These are phyloP conservation scores for Malus fusca DNA, from an alignment of 306 rosid species.

Conservation along the genomic window DNA sequence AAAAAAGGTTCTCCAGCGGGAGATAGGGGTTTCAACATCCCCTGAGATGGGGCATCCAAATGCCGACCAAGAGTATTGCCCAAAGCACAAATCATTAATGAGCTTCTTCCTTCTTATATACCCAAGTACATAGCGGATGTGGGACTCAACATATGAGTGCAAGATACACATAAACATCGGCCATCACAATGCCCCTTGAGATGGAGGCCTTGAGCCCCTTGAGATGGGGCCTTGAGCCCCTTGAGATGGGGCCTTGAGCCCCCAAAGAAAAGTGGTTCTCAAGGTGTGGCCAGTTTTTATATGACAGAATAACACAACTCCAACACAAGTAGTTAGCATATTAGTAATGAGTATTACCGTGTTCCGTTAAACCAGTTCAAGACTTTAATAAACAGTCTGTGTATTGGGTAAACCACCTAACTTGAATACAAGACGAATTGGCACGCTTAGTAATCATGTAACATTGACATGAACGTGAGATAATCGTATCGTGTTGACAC, in stretches of 20 bases:
- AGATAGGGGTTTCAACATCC: neutral
- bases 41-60: neutral
- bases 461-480: neutral
- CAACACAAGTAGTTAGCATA: too few relatives aligned
- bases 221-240: neutral
- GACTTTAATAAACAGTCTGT: neutral
- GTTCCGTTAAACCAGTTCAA: neutral
- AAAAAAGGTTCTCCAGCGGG: neutral
- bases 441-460: neutral
- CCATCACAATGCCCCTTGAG: neutral
- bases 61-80: neutral
- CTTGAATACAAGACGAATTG: neutral
- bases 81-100: too few relatives aligned
- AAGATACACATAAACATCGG: neutral
- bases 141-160: neutral
- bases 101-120: neutral
- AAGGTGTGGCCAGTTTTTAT: neutral
- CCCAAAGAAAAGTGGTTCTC: neutral
- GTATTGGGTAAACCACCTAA: too few relatives aligned
- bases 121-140: neutral
- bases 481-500: neutral
- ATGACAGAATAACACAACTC: too few relatives aligned
- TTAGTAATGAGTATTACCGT: neutral
- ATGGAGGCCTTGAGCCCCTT: neutral
- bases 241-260: too few relatives aligned